Percentiles rank a stretch among this genome's conserved stretches.
phyloP scores from a whole-genome alignment of 345 rosid genomes.

The Cochlearia excelsa region DNA sequence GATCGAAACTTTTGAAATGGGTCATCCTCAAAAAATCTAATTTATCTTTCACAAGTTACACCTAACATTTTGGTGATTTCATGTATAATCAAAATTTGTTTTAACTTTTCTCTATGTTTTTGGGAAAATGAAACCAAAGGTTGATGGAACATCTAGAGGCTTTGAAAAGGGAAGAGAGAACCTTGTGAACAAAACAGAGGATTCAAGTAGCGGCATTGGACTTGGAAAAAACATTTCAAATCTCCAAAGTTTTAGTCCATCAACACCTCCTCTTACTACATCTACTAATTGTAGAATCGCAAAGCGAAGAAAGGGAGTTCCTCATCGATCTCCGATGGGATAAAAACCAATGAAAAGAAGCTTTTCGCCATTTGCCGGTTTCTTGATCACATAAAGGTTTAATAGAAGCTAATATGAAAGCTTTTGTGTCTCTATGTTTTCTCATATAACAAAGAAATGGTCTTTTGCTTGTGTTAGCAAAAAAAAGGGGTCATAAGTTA shows the following conservation, averaged over 20 bases:
- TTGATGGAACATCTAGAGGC: constrained; percentile 66
- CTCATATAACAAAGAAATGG: constrained; percentile 24
- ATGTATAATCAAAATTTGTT: constrained; percentile 3
- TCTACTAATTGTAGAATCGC: constrained; percentile 49
- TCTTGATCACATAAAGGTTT: constrained; percentile 22
- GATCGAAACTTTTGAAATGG: constrained; percentile 24
- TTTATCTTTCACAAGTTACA: constrained; percentile 4
- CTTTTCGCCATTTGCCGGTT: constrained; percentile 12
- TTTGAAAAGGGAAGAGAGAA: constrained; percentile 54
- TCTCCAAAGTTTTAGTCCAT: constrained; percentile 66
- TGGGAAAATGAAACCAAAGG: constrained; percentile 40
- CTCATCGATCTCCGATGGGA: constrained; percentile 93
- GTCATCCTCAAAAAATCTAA: constrained; percentile 13
- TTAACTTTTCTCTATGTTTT: constrained; percentile 10
- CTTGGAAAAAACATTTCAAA: constrained; percentile 39
- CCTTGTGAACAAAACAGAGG: constrained; percentile 61
- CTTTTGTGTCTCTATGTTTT: constrained; percentile 14
- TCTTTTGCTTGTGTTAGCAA: constrained; percentile 23
- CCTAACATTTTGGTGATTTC: constrained; percentile 4
- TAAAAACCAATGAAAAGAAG: constrained; percentile 3
- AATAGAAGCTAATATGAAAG: constrained; percentile 20
- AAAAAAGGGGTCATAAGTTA: constrained; percentile 16
- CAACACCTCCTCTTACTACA: constrained; percentile 89
- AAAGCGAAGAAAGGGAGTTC: constrained; percentile 96
- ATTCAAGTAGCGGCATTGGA: constrained; percentile 68